Percentiles rank a stretch among this genome's conserved stretches.
Evolutionary conservation across 2,329 filamentous ascomycete species (phyloP).

Genomic region (Cordyceps cicadae): DNA sequence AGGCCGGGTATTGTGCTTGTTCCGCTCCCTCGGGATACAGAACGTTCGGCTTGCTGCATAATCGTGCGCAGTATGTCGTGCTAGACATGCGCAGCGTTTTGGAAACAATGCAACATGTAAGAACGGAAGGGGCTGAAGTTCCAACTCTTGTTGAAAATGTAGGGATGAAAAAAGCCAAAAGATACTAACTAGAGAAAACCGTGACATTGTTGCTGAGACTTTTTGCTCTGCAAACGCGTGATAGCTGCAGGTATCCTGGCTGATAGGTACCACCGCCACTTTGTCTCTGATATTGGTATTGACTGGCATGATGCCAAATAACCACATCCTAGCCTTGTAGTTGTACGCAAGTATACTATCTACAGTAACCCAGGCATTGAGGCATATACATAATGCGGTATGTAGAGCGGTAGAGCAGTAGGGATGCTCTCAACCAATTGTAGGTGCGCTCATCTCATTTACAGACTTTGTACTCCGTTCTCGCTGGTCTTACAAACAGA

Average conservation of each 20-base stretch:
- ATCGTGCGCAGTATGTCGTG: constrained; percentile 6
- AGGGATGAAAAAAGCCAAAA: background rate
- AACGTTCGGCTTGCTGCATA: background rate
- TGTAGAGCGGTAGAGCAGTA: background rate
- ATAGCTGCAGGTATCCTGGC: background rate
- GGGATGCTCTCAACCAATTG: background rate
- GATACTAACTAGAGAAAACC: background rate
- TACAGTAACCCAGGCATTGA: too few relatives aligned
- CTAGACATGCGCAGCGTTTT: background rate
- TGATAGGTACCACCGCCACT: background rate
- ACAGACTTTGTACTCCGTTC: background rate
- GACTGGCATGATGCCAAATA: background rate
- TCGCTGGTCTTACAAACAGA: too few relatives aligned
- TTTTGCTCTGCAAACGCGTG: background rate
- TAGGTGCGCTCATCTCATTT: background rate
- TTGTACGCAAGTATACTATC: background rate
- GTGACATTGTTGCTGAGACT: background rate
- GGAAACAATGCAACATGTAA: background rate
- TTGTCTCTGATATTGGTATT: background rate
- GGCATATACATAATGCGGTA: background rate
- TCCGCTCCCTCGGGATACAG: background rate
- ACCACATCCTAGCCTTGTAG: background rate
- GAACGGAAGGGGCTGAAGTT: background rate
- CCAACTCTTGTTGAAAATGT: background rate
- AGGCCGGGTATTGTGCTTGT: background rate